Conservation (phyloP, 1,139 yeast genomes). For the Yamadazyma friedrichii region DNA sequence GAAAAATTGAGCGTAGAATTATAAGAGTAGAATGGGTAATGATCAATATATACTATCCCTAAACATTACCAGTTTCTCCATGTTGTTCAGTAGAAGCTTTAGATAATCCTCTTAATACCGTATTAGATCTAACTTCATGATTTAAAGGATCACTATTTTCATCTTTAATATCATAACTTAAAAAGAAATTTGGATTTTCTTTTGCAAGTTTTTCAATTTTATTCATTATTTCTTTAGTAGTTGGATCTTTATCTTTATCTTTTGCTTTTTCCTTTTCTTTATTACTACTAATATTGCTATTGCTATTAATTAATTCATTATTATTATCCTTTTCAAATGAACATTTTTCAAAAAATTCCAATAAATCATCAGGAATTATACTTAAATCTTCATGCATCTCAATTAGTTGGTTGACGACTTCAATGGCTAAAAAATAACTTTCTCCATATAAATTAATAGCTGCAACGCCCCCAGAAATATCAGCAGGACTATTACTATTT, state of each 20-base stretch:
- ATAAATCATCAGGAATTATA: constrained; percentile 63
- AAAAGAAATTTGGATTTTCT: constrained; percentile 31
- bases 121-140: constrained; percentile 33
- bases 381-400: constrained; percentile 81
- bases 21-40: neutral
- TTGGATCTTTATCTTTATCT: constrained; percentile 4
- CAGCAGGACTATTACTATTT: constrained; percentile 25
- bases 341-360: constrained; percentile 37
- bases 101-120: constrained; percentile 36
- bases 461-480: neutral
- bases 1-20: too few species aligned
- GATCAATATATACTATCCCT: neutral
- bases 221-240: constrained; percentile 38
- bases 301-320: neutral
- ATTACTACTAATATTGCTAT: neutral
- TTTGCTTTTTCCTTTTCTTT: constrained; percentile 1
- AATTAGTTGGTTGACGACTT: constrained; percentile 82
- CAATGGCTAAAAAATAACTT: constrained; percentile 84
- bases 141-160: constrained; percentile 19
- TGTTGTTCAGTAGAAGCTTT: constrained; percentile 27
- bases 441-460: constrained; percentile 49
- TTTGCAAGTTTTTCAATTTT: constrained; percentile 31
- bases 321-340: constrained; percentile 12
- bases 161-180: constrained; percentile 21
- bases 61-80: constrained; percentile 21